Conservation (phyloP, 2,329 filamentous ascomycete species). For the Aspergillus ruber region DNA sequence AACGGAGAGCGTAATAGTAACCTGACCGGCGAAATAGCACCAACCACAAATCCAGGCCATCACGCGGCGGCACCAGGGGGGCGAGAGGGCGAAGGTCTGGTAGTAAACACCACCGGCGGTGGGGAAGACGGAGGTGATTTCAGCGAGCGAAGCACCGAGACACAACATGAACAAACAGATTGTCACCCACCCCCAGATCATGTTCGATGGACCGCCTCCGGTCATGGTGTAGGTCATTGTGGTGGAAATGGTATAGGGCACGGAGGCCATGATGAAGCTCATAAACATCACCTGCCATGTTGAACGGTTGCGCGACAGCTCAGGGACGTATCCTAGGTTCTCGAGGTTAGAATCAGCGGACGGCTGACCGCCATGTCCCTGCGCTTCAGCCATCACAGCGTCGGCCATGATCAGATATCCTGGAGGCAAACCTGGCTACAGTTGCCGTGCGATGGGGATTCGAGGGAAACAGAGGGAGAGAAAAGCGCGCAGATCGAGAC, state of each 20-base stretch:
- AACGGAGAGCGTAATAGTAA: conserved; percentile 67
- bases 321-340: conserved; percentile 13
- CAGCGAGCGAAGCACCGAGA: conserved; percentile 59
- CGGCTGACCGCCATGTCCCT: conserved; percentile 1
- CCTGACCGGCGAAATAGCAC: conserved; percentile 71
- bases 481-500: too few species aligned
- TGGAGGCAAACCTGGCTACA: not conserved
- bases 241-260: conserved; percentile 67
- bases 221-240: conserved; percentile 64
- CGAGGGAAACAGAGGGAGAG: not conserved
- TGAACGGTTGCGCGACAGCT: conserved; percentile 16
- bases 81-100: conserved; percentile 60
- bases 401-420: not conserved
- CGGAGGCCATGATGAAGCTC: conserved; percentile 63
- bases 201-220: conserved; percentile 62
- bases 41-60: conserved; percentile 64
- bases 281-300: conserved; percentile 18
- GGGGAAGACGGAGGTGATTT: conserved; percentile 62
- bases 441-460: too few species aligned
- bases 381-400: not conserved
- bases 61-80: conserved; percentile 56
- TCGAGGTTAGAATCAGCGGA: conserved; percentile 12
- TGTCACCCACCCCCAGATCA: conserved; percentile 63
- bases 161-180: conserved; percentile 56
- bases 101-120: conserved; percentile 65